Percentiles rank a stretch among this genome's conserved stretches.
phyloP scores from a whole-genome alignment of 495 filamentous ascomycete species.

The Pseudevernia furfuracea region DNA sequence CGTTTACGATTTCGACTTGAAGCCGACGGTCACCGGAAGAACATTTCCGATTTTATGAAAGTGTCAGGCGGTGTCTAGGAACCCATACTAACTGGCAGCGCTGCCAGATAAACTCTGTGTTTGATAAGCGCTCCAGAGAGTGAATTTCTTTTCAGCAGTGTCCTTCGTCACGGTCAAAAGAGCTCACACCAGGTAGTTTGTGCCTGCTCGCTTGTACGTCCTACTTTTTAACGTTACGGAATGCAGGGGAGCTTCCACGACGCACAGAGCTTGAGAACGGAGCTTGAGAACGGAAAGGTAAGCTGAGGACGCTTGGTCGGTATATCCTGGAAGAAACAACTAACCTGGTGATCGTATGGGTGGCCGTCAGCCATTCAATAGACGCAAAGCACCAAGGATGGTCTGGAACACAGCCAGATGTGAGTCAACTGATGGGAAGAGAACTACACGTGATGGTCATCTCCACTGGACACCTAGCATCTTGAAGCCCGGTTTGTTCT shows the following conservation, averaged over 20 bases:
- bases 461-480: conserved; percentile 48
- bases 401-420: not conserved
- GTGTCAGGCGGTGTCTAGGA: not conserved
- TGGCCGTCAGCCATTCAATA: not conserved
- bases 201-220: not conserved
- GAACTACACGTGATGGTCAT: conserved; percentile 23
- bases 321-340: not conserved
- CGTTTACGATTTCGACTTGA: not conserved
- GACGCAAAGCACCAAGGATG: not conserved
- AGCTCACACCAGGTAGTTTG: not conserved
- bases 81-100: not conserved
- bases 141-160: not conserved
- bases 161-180: not conserved
- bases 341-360: not conserved
- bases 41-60: not conserved
- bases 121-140: not conserved
- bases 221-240: not conserved
- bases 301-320: not conserved
- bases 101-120: not conserved
- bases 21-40: not conserved
- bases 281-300: not conserved
- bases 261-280: not conserved
- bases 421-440: not conserved
- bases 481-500: conserved; percentile 35
- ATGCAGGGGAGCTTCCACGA: not conserved